Base-by-base conservation (phyloP, 225 moss, liverwort and hornwort species). In the Antitrichia curtipendula region DNA sequence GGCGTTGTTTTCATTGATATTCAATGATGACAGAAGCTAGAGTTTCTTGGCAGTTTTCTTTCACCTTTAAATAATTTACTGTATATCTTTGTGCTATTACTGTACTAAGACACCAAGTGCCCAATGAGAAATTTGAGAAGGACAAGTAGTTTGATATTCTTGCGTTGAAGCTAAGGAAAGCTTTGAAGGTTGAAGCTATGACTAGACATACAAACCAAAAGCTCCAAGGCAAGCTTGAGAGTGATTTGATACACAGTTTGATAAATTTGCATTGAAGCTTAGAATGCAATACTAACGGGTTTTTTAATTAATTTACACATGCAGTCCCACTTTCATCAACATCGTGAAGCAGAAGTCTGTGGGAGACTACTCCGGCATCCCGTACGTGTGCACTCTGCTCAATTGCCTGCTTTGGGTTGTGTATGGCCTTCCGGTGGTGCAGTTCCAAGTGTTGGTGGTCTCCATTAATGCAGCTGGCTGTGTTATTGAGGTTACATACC, bases 381-480 rank as follows among this genome's bases (percentile, higher is more conserved):
- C 93, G 31, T 94, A 93, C 79, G 93, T 94, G 34, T 93, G 92
- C 93, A 94, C 94, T 27, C 93, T 94, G 38, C 93, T 94, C 87
- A 94, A 94, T 92, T 94, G 94, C 88, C n/a, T 93, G 77, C 78
- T 94, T 24, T 94, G 94, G 94, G 91, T 93, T 6, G 81, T 94
- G 16, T 94, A 94, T 85, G 94, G 94, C 63, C 91, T 93, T 74
- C 94, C 94, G 17, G 87, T 92, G 72, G 94, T 94, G 87, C 16
- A 92, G 84, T 91, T 90, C 68, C 93, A 94, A 86, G 85, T 94
- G 24, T 52, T 94, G 89, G 92, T 94, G 38, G 93, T 94, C 68
- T 87, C 92, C 80, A 93, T 94, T 60, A 94, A 94, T 59, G 93
- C 90, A 27, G 91, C 92, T 43, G 94, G 94, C 41, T 69, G 73